Conservation (phyloP, 2,329 filamentous ascomycete species). For the Didymella sp. region DNA sequence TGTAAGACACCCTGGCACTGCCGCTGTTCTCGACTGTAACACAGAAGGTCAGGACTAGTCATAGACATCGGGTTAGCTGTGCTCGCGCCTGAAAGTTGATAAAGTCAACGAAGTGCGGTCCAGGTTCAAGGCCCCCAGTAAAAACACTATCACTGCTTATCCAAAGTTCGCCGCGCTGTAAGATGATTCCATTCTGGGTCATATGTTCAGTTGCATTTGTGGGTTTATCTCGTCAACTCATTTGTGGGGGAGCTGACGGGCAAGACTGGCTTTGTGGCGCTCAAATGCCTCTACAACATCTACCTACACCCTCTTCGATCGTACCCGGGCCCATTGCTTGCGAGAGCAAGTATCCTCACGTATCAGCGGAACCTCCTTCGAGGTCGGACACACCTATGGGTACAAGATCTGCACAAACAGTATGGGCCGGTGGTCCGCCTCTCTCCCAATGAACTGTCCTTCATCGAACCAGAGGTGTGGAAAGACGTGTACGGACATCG, state of each 20-base stretch:
- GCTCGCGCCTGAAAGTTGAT: too few relatives aligned
- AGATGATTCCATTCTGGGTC: background rate
- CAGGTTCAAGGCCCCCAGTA: too few relatives aligned
- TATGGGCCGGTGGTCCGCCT: constrained; percentile 51
- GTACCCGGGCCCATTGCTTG: constrained; percentile 12
- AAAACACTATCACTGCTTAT: too few relatives aligned
- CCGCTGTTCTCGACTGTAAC: too few relatives aligned
- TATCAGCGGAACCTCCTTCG: constrained; percentile 23
- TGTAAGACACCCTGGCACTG: background rate
- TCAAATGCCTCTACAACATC: constrained; percentile 10
- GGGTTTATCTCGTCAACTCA: too few relatives aligned
- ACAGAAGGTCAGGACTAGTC: too few relatives aligned
- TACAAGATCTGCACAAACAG: constrained; percentile 42
- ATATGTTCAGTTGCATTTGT: background rate
- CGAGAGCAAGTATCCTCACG: background rate
- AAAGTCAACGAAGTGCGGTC: too few relatives aligned
- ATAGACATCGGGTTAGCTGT: too few relatives aligned
- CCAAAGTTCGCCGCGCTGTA: too few relatives aligned
- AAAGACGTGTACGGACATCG: constrained; percentile 52
- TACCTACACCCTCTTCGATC: constrained; percentile 12
- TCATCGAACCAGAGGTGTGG: constrained; percentile 46
- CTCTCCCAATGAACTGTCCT: constrained; percentile 49
- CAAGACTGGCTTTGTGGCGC: background rate
- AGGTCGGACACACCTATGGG: constrained; percentile 27
- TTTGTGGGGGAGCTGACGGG: too few relatives aligned